Conservation (phyloP, 768 basidiomycete species). For the Floccularia luteovirens region DNA sequence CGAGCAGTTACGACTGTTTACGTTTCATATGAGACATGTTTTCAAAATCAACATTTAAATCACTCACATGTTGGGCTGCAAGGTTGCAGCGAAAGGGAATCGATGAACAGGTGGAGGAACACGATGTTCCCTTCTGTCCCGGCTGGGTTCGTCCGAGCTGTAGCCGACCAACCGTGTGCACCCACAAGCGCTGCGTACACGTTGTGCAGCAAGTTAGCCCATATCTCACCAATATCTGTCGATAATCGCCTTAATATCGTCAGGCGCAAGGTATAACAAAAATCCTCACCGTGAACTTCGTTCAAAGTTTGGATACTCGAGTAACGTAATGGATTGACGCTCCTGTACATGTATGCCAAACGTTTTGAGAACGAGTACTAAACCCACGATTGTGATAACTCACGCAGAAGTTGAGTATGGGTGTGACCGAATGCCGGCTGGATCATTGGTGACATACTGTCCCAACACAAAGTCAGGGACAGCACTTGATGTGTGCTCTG, state of each 20-base stretch:
- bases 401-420: conserved; percentile 47
- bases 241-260: neutral
- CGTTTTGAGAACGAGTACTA: neutral
- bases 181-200: conserved; percentile 32
- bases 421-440: conserved; percentile 42
- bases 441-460: conserved; percentile 38
- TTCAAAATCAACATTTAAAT: neutral
- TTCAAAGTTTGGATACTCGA: conserved; percentile 25
- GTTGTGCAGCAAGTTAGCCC: conserved; percentile 38
- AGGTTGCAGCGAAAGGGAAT: conserved; percentile 39
- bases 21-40: conserved; percentile 1
- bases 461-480: conserved; percentile 34
- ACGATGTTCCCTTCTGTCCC: conserved; percentile 40
- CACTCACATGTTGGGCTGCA: conserved; percentile 42
- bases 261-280: neutral
- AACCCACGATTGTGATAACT: conserved; percentile 9
- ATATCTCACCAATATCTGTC: conserved; percentile 49
- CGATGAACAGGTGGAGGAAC: conserved; percentile 43
- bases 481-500: conserved; percentile 25
- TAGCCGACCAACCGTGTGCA: conserved; percentile 24
- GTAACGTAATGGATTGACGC: conserved; percentile 36
- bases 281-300: conserved; percentile 35
- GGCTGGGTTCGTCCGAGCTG: conserved; percentile 30
- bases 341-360: conserved; percentile 10
- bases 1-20: conserved; percentile 11